Evolutionary conservation across 805 yeast species (phyloP).

Genomic region (Teunomyces barrocoloradensis): DNA sequence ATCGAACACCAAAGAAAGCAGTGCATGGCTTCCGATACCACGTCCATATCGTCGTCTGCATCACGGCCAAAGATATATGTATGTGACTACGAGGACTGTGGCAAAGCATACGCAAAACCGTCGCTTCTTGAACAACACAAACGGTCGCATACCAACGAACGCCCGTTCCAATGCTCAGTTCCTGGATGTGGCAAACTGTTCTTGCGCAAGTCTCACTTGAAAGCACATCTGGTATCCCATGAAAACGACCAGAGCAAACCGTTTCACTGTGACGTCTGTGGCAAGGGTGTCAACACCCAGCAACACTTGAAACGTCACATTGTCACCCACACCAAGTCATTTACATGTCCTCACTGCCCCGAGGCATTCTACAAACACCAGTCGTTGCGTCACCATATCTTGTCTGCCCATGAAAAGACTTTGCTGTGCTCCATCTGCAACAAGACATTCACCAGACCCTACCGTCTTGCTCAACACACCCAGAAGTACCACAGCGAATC

Average conservation of each 20-base stretch:
- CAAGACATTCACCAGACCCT: conserved; percentile 61
- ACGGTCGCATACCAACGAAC: conserved; percentile 73
- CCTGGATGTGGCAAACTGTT: conserved; percentile 62
- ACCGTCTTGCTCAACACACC: conserved; percentile 64
- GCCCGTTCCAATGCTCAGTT: conserved; percentile 67
- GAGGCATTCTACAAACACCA: conserved; percentile 74
- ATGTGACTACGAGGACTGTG: conserved; percentile 68
- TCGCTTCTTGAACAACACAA: conserved; percentile 79
- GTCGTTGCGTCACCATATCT: conserved; percentile 68
- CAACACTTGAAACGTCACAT: conserved; percentile 87
- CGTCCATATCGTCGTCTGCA: conserved; percentile 21
- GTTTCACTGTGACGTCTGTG: conserved; percentile 67
- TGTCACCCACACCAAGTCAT: conserved; percentile 69
- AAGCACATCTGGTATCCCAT: conserved; percentile 74
- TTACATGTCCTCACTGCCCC: conserved; percentile 63
- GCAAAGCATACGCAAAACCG: conserved; percentile 76
- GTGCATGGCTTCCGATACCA: conserved; percentile 5
- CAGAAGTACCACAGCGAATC: conserved; percentile 59
- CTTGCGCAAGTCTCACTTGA: conserved; percentile 73
- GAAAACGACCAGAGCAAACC: conserved; percentile 55
- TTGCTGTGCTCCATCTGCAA: conserved; percentile 63
- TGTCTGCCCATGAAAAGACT: conserved; percentile 55
- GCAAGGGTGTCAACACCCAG: conserved; percentile 73
- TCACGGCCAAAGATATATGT: conserved; percentile 55
- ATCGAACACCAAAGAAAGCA: background rate